phyloP scores from a whole-genome alignment of 2,329 filamentous ascomycete species.

The Aspergillus brunneoviolaceus region DNA sequence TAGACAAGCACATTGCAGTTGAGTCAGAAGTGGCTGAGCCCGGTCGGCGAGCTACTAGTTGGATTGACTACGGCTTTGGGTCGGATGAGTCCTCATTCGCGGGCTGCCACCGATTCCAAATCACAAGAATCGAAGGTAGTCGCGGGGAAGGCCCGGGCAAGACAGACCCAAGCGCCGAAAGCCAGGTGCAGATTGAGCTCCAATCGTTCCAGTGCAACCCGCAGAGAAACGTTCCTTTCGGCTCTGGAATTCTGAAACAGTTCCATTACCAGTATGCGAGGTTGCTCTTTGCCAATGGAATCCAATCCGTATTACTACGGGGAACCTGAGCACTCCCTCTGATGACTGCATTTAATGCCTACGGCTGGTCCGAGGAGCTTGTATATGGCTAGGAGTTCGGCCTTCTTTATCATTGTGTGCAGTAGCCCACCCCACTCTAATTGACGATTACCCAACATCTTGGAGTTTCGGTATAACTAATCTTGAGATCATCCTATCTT shows the following conservation, averaged over 20 bases:
- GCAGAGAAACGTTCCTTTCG: conserved; percentile 11
- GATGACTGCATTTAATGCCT: neutral
- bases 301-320: neutral
- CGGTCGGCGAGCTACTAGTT: conserved; percentile 11
- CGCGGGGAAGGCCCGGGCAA: neutral
- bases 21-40: neutral
- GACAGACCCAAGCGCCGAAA: neutral
- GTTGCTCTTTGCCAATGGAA: conserved; percentile 14
- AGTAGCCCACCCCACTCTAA: too few species aligned
- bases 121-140: conserved; percentile 7
- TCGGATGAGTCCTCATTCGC: conserved; percentile 14
- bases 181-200: conserved; percentile 10
- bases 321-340: neutral
- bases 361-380: too few species aligned
- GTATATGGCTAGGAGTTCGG: too few species aligned
- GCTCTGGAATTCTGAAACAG: conserved; percentile 6
- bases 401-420: too few species aligned
- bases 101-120: conserved; percentile 19
- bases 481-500: too few species aligned
- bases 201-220: conserved; percentile 21
- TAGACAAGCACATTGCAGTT: conserved; percentile 14
- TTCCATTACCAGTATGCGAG: conserved; percentile 15
- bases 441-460: too few species aligned
- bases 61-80: conserved; percentile 20
- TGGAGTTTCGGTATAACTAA: too few species aligned